phyloP scores from a whole-genome alignment of 169 alveolate species.

The Plasmodium yoelii region DNA sequence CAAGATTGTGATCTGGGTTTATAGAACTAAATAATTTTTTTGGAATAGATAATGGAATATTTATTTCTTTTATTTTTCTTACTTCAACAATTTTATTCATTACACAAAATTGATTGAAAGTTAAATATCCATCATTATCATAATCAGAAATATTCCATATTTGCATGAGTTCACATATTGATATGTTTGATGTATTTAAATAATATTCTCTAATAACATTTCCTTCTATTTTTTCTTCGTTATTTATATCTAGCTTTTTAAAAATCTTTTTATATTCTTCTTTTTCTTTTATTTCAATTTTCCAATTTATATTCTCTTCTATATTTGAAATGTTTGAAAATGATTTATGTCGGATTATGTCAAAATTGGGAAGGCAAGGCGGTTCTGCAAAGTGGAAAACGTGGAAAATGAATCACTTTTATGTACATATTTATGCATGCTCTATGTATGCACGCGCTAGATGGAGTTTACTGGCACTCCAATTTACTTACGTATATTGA shows the following conservation, averaged over 20 bases:
- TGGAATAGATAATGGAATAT: constrained; percentile 48
- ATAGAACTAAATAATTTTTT: constrained; percentile 27
- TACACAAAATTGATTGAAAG: constrained; percentile 51
- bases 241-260: constrained; percentile 48
- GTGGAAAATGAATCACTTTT: no score
- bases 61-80: constrained; percentile 42
- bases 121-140: constrained; percentile 66
- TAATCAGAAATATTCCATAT: constrained; percentile 66
- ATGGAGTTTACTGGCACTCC: no score
- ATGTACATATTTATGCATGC: no score
- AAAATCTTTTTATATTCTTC: constrained; percentile 42
- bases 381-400: constrained; percentile 30
- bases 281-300: constrained; percentile 9
- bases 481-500: constrained; percentile 39
- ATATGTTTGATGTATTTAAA: constrained; percentile 42
- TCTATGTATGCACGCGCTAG: no score
- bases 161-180: constrained; percentile 66
- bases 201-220: constrained; percentile 48
- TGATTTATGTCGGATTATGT: constrained; percentile 60
- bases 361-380: constrained; percentile 56
- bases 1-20: background rate
- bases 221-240: constrained; percentile 65
- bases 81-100: constrained; percentile 70
- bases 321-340: constrained; percentile 65
- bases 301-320: constrained; percentile 48